Evolutionary conservation across 1,284 basidiomycete genomes (phyloP), one percentile per base, ranked within the genome.

Genomic region (Ustilago loliicola): DNA sequence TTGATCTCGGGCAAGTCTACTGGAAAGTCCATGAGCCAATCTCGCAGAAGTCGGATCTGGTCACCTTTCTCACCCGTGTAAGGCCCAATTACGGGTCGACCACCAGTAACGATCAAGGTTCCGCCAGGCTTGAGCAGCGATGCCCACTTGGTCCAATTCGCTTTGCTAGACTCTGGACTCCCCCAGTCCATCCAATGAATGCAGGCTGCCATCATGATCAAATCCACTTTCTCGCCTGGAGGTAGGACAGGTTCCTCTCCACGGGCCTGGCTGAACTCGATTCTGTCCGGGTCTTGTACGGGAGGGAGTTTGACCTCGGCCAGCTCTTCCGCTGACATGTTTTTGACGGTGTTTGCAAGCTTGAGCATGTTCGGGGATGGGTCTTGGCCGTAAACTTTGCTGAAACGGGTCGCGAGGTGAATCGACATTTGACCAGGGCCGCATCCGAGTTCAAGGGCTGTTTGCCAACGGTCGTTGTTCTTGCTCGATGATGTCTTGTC

Each of bases 111-210:
- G 32, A 78, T 32, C 15, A 78, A 59, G 23, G 62, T 67, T 0
- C 75, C 75, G 27, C 75, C 75, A n/a, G 75, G 75, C 27, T 72
- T 69, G 19, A 78, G 67, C 52, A 71, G 0, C n/a, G 63, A 65
- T 15, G 75, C 58, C 75, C 75, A 78, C 21, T 53, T 64, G 21
- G 51, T 61, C 75, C 75, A 78, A 32, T 70, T 70, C 32, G 66
- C 40, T 3, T 7, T 38, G 11, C 30, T 58, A n/a, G 56, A 57
- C 17, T 70, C 61, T 17, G 47, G 57, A 17, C 53, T 71, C 48
- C 59, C 38, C 75, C 70, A 73, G 54, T 78, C 75, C 75, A 78
- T 66, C 71, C 75, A 78, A 38, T 78, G 75, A 32, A 74, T 70
- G 55, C 75, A 73, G 0, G 75, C 63, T 10, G 71, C 75, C 66